A percentile compares a stretch with the other conserved stretches of the same genome.
phyloP scores from a whole-genome alignment of 2,329 filamentous ascomycete species.

The Canariomyces notabilis region DNA sequence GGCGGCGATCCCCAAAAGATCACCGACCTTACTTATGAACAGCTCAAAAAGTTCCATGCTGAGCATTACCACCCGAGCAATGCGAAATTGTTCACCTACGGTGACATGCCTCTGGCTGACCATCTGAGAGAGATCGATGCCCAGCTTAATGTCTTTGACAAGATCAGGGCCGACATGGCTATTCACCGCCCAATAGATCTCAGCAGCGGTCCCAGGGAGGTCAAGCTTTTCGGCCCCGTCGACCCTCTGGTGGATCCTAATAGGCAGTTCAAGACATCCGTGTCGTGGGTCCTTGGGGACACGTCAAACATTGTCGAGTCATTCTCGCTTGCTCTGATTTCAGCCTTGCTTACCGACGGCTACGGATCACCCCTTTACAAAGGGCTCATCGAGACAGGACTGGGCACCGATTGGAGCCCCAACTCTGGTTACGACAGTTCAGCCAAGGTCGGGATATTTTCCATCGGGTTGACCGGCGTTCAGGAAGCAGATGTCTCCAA shows the following conservation, averaged over 20 bases:
- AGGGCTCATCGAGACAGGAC: constrained; percentile 78
- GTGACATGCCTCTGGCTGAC: constrained; percentile 78
- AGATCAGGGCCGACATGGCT: constrained; percentile 62
- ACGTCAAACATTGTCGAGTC: constrained; percentile 79
- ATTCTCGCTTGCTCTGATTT: constrained; percentile 78
- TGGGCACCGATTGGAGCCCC: constrained; percentile 90
- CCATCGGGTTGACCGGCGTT: constrained; percentile 86
- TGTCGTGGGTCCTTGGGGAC: constrained; percentile 87
- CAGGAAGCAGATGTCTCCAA: constrained; percentile 71
- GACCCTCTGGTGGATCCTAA: constrained; percentile 82
- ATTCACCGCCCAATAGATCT: constrained; percentile 74
- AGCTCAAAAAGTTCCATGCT: constrained; percentile 81
- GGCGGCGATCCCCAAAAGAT: constrained; percentile 96
- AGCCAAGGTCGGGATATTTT: constrained; percentile 75
- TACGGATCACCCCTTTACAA: constrained; percentile 93
- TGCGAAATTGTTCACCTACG: constrained; percentile 92
- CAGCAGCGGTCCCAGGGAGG: constrained; percentile 56
- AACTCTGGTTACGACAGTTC: constrained; percentile 89
- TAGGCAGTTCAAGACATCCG: constrained; percentile 88
- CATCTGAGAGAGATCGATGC: constrained; percentile 76
- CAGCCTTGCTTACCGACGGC: constrained; percentile 81
- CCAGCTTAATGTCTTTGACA: constrained; percentile 68
- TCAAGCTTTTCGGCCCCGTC: constrained; percentile 73
- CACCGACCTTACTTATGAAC: constrained; percentile 87
- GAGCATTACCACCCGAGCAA: constrained; percentile 98